Evolutionary conservation across 2,329 filamentous ascomycete species (phyloP).

Genomic region (Diaporthe destruens): DNA sequence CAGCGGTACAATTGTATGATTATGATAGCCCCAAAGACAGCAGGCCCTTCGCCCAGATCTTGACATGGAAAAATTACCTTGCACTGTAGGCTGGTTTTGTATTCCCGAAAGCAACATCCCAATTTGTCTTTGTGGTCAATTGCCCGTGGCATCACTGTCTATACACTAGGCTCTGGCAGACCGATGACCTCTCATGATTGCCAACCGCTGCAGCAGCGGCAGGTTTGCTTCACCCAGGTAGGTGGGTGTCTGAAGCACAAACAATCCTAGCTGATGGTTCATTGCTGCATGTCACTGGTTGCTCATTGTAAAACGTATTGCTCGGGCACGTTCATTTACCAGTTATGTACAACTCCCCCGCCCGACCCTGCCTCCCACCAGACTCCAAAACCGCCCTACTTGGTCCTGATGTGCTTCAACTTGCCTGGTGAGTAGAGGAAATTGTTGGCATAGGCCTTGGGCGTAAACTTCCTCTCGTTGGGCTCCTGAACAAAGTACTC

Average conservation of each 20-base stretch:
- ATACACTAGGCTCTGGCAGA: neutral
- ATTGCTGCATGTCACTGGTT: neutral
- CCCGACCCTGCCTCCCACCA: neutral
- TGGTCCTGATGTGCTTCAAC: constrained; percentile 88
- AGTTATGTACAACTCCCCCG: constrained; percentile 38
- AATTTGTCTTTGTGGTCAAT: neutral
- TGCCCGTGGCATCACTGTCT: neutral
- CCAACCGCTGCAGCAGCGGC: neutral
- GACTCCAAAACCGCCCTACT: constrained; percentile 61
- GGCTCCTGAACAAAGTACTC: constrained; percentile 99
- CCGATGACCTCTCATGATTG: neutral
- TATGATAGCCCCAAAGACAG: neutral
- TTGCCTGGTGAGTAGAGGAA: constrained; percentile 88
- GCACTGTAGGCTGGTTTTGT: neutral
- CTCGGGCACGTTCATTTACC: constrained; percentile 20
- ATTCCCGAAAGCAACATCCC: neutral
- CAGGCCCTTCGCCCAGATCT: neutral
- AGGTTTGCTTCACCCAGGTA: neutral
- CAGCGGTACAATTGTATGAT: constrained; percentile 45
- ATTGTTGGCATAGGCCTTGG: constrained; percentile 98
- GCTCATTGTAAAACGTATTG: neutral
- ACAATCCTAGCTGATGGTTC: neutral
- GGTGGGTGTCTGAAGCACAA: neutral
- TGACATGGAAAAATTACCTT: neutral
- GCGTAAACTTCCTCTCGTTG: constrained; percentile 84